A percentile compares a stretch with the other conserved stretches of the same genome.
Evolutionary conservation across 2,329 filamentous ascomycete genomes (phyloP).

Genomic region (Neonectria punicea): DNA sequence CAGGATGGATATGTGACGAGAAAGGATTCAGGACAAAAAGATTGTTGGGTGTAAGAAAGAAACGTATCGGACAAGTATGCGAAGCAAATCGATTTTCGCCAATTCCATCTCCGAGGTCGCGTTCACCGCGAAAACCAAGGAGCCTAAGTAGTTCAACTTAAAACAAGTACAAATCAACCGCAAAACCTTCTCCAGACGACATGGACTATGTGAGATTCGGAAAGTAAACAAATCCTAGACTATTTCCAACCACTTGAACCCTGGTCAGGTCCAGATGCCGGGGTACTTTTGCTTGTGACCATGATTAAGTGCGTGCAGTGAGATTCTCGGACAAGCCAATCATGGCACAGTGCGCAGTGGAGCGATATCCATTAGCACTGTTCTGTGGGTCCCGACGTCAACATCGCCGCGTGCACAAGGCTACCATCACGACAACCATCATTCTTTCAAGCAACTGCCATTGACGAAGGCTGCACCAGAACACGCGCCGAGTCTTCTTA

Average conservation of each 20-base stretch:
- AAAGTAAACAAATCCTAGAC: background rate
- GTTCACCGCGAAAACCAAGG: background rate
- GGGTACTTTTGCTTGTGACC: background rate
- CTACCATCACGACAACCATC: conserved; percentile 28
- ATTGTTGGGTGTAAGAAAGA: background rate
- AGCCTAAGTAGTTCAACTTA: background rate
- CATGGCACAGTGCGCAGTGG: conserved; percentile 4
- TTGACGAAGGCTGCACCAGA: conserved; percentile 1
- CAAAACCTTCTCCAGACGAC: background rate
- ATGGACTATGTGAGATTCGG: background rate
- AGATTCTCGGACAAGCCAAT: background rate
- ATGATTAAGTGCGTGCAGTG: conserved; percentile 17
- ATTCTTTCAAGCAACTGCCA: conserved; percentile 21
- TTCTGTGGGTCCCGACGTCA: conserved; percentile 32
- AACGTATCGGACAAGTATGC: background rate
- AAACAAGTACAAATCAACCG: background rate
- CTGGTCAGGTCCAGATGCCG: background rate
- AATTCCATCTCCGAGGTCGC: background rate
- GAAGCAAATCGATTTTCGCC: no score
- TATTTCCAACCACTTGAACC: background rate
- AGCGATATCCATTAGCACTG: conserved; percentile 17
- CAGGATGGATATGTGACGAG: background rate
- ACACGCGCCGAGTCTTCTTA: conserved; percentile 23
- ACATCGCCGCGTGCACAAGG: conserved; percentile 31
- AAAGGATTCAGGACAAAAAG: background rate